phyloP scores from a whole-genome alignment of 768 basidiomycete genomes.

The Kwoniella mangroviensis region DNA sequence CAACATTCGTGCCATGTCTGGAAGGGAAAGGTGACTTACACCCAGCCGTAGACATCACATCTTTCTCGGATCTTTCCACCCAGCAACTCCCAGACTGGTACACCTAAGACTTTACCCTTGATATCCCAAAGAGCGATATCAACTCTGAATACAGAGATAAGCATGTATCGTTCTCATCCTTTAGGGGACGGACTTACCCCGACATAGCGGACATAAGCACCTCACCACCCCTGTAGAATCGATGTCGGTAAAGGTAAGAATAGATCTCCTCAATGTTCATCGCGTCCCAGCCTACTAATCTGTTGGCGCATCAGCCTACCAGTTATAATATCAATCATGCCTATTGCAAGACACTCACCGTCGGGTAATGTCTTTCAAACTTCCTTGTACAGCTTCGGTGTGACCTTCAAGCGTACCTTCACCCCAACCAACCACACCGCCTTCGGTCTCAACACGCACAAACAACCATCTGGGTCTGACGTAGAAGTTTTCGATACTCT shows the following conservation, averaged over 20 bases:
- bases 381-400: slow-evolving; percentile 74
- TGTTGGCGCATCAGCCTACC: slow-evolving; percentile 9
- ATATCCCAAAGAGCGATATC: slow-evolving; percentile 65
- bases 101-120: slow-evolving; percentile 76
- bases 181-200: slow-evolving; percentile 35
- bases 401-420: slow-evolving; percentile 74
- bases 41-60: slow-evolving; percentile 52
- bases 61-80: slow-evolving; percentile 72
- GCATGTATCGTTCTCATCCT: slow-evolving; percentile 20
- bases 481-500: slow-evolving; percentile 62
- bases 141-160: slow-evolving; percentile 24
- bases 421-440: slow-evolving; percentile 73
- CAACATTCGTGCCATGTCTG: slow-evolving; percentile 28
- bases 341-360: slow-evolving; percentile 33
- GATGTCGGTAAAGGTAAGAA: slow-evolving; percentile 68
- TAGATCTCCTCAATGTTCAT: slow-evolving; percentile 67
- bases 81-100: slow-evolving; percentile 68
- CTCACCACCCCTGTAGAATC: slow-evolving; percentile 75
- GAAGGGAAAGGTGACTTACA: slow-evolving; percentile 45
- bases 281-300: slow-evolving; percentile 68
- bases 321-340: too few relatives aligned
- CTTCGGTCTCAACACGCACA: slow-evolving; percentile 69
- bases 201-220: slow-evolving; percentile 67
- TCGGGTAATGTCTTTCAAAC: slow-evolving; percentile 66
- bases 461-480: slow-evolving; percentile 77